Base-by-base conservation (phyloP, 371 early-diverging fungal genomes). In the Syncephalastrum racemosum region DNA sequence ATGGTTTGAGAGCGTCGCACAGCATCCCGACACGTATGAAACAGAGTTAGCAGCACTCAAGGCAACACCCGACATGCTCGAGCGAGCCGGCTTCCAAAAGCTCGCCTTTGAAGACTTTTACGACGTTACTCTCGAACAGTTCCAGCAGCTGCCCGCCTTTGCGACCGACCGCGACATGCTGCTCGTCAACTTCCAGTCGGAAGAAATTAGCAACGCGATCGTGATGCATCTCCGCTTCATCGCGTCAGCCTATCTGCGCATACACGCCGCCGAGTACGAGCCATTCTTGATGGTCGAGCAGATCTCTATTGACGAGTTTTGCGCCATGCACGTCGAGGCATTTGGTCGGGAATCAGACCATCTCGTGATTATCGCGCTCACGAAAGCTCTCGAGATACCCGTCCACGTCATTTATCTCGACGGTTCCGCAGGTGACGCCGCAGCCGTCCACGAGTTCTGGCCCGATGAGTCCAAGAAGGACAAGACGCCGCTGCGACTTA, bases 291-390 rank as follows among this genome's bases (percentile, higher is more conserved):
- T 80, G 16, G 81, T 72, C 56, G 87, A 82, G 31, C 70, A 77
- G 66, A 68, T 76, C 4, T 82, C 75, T 2, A 87, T 90, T 67
- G 83, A 83, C 24, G 76, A 81, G 20, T 90, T 81, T 43, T 88
- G 90, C 54, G 66, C 72, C 1, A 76, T 74, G 63, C 75, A 81
- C 53, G 87, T 90, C 0, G 88, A 88, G 54, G 88, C 86, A 1
- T 84, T 90, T 77, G 90, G 85, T 5, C 71, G 83, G 24, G 90
- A 90, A 63, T 81, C 85, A 1, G 90, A 90, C 53, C 82, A 90
- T 50, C 73, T 88, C 39, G 85, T 85, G 56, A 75, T 90, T 14
- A 87, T 83, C 57, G 87, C 85, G 2, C 50, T 90, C 18, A 79
- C 81, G 16, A 82, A 79, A 50, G 85, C 80, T 1, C 50, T 85